Conservation (phyloP, 1,139 yeast genomes). For the Magnusiomyces magnusii region DNA sequence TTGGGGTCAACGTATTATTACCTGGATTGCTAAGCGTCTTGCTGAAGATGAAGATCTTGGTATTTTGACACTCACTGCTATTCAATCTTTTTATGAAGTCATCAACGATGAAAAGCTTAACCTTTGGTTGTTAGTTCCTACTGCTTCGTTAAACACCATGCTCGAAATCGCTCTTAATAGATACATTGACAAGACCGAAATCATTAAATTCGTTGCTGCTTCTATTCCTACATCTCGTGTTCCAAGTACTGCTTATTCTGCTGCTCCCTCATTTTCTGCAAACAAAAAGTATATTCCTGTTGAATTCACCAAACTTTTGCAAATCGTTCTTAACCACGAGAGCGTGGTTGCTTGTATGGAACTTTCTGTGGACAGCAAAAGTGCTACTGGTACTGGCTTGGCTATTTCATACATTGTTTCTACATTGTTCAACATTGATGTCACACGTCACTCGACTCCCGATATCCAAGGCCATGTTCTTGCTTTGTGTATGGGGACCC, state of each 20-base stretch:
- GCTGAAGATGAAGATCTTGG: slow-evolving; percentile 21
- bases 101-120: slow-evolving; percentile 19
- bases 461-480: slow-evolving; percentile 44
- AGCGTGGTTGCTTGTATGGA: slow-evolving; percentile 11
- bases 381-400: slow-evolving; percentile 13
- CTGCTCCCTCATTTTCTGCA: background rate
- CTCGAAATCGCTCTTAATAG: slow-evolving; percentile 52
- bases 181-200: slow-evolving; percentile 41
- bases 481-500: slow-evolving; percentile 54
- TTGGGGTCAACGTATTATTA: slow-evolving; percentile 20
- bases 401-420: slow-evolving; percentile 22
- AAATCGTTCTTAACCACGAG: slow-evolving; percentile 52
- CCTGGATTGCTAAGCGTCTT: slow-evolving; percentile 26
- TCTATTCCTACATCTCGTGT: slow-evolving; percentile 34
- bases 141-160: slow-evolving; percentile 51
- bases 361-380: slow-evolving; percentile 2
- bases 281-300: slow-evolving; percentile 23
- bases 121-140: slow-evolving; percentile 44
- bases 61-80: background rate
- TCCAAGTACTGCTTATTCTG: slow-evolving; percentile 8
- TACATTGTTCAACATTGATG: slow-evolving; percentile 35
- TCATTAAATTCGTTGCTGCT: slow-evolving; percentile 42
- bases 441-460: slow-evolving; percentile 41
- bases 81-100: slow-evolving; percentile 7
- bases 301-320: slow-evolving; percentile 51